Base-by-base conservation (phyloP, 2,329 filamentous ascomycete genomes). In the Alternaria sp. region DNA sequence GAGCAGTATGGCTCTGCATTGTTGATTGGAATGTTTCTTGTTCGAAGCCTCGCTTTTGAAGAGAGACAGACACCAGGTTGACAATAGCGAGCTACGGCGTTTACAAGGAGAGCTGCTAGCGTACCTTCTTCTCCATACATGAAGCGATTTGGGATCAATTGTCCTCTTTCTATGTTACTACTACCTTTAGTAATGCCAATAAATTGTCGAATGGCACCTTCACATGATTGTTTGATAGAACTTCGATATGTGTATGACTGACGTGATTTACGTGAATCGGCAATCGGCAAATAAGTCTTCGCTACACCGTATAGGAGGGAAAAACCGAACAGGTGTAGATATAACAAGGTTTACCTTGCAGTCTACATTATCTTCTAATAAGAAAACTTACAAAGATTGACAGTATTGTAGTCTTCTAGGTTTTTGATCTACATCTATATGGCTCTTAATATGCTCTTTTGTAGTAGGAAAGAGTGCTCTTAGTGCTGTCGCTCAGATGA, bases 151-250 rank as follows among this genome's bases (percentile, higher is more conserved):
- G 64, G 69, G 67, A 67, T 66, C 54, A 44, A 63, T 60, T 68
- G 45, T 63, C 68, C 64, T 66, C 65, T 66, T 72, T 71, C 68
- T 69, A 68, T 69, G 69, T 71, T 70, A 70, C 64, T 66, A 69
- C 66, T 66, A 30, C 62, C 62, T 67, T 72, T 71, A 70, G 64
- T 71, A 71, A 72, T 71, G 64, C 65, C 65, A 66, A 67, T 65
- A 67, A 67, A 69, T 65, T 68, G 66, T 68, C 32, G 22, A 52
- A 30, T 41, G 58, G 58, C 58, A 66, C 28, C 20, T 57, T 57
- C 14, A 34, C 34, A 45, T 30, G 32, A 36, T n/a, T 34, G 18
- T 25, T 27, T 5, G 9, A 49, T 0, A 10, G 9, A 0, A 38
- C 3, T 6, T 20, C 1, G n/a, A n/a, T 40, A 5, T 9, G 5